Percentiles rank a stretch among this genome's conserved stretches.
These are phyloP conservation scores for Euphrasia confusa DNA, from an alignment of 257 asterid species.

Conservation along the genomic window DNA sequence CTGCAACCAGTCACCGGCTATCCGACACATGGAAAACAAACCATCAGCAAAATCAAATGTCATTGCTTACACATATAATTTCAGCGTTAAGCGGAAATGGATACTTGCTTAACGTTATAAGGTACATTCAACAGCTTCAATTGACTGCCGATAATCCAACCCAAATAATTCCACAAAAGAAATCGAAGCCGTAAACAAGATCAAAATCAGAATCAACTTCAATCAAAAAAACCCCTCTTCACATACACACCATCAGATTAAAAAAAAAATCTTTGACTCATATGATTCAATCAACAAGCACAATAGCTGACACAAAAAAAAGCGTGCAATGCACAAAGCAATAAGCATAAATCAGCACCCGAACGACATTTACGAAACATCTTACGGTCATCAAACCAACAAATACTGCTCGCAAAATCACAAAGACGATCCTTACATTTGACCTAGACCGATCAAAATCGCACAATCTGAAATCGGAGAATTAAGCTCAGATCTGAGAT, in stretches of 20 bases:
- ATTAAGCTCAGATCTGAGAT: constrained; percentile 29
- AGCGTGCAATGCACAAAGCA: constrained; percentile 5
- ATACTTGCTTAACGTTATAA: neutral
- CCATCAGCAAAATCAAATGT: constrained; percentile 28
- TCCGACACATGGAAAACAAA: constrained; percentile 30
- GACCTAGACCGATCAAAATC: neutral
- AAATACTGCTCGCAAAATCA: neutral
- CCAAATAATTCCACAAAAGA: neutral
- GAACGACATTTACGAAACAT: constrained; percentile 5
- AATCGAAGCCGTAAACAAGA: neutral
- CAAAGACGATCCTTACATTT: neutral
- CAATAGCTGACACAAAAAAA: constrained; percentile 7
- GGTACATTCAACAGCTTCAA: neutral
- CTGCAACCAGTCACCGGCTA: constrained; percentile 45
- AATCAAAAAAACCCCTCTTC: neutral
- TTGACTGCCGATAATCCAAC: neutral
- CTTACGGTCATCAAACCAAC: neutral
- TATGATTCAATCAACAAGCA: constrained; percentile 8
- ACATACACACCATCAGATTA: constrained; percentile 21
- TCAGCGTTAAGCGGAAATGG: neutral
- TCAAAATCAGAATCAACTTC: constrained; percentile 25
- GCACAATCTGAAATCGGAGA: constrained; percentile 8
- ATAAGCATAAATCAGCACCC: constrained; percentile 10
- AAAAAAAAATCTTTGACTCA: constrained; percentile 17
- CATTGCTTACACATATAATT: constrained; percentile 2